These are phyloP conservation scores for Euphorbia pulcherrima DNA, from an alignment of 345 rosid species.

Conservation along the genomic window DNA sequence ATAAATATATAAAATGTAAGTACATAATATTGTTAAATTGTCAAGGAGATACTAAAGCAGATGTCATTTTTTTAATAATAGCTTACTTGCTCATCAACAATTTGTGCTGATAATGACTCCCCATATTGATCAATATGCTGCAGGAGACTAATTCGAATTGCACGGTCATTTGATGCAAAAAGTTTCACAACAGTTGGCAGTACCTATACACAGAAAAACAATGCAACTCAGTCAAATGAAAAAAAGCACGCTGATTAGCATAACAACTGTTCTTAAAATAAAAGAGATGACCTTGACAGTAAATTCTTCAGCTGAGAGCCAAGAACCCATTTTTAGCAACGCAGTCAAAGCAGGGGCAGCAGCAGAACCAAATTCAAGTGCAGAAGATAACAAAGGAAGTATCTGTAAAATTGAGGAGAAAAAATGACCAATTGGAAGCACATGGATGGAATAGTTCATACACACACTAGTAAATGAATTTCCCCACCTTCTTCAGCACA, in stretches of 20 bases:
- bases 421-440: slow-evolving; percentile 24
- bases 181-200: slow-evolving; percentile 84
- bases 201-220: slow-evolving; percentile 43
- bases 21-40: slow-evolving; percentile 7
- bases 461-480: slow-evolving; percentile 22
- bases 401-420: slow-evolving; percentile 53
- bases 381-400: slow-evolving; percentile 94
- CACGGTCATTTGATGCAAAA: slow-evolving; percentile 90
- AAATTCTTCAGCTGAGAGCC: no score
- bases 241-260: not conserved
- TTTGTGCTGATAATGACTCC: slow-evolving; percentile 74
- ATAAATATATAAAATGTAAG: slow-evolving; percentile 3
- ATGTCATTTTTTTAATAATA: slow-evolving; percentile 7
- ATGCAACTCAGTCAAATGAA: not conserved
- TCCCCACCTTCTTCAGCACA: slow-evolving; percentile 78
- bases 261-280: not conserved
- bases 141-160: slow-evolving; percentile 82
- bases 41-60: not conserved
- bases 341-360: slow-evolving; percentile 91
- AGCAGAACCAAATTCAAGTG: slow-evolving; percentile 98
- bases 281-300: no score
- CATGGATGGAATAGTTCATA: slow-evolving; percentile 4
- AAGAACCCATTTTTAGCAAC: no score
- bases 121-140: slow-evolving; percentile 98
- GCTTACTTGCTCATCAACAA: slow-evolving; percentile 95